These are phyloP conservation scores for Collybia sordida DNA, from an alignment of 768 basidiomycete species.

Conservation along the genomic window DNA sequence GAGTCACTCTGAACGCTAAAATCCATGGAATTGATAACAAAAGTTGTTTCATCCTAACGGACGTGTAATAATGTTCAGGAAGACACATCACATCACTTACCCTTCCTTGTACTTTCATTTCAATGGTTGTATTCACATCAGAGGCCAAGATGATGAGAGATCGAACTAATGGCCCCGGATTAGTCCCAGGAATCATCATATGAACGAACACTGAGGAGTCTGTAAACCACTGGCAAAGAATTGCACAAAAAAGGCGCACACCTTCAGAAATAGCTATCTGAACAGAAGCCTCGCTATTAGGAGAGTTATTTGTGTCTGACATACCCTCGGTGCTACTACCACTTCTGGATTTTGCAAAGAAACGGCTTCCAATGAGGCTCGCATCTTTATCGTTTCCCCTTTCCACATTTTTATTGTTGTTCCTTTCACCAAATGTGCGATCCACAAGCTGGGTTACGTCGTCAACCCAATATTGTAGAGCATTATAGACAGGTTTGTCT, in stretches of 20 bases:
- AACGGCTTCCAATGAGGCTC: conserved; percentile 79
- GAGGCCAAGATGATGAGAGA: conserved; percentile 61
- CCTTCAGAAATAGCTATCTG: conserved; percentile 51
- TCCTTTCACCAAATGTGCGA: conserved; percentile 28
- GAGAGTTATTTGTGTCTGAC: conserved; percentile 30
- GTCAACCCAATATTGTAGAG: conserved; percentile 86
- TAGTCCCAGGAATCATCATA: conserved; percentile 49
- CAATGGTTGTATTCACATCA: conserved; percentile 62
- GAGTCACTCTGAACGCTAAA: conserved; percentile 50
- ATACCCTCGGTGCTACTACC: conserved; percentile 34
- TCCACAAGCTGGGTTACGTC: conserved; percentile 77
- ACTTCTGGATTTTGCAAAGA: conserved; percentile 59
- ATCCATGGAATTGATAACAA: conserved; percentile 66
- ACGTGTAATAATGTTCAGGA: conserved; percentile 1
- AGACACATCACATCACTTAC: conserved; percentile 32
- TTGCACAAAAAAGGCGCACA: conserved; percentile 24
- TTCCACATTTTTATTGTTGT: conserved; percentile 21
- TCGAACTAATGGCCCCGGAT: conserved; percentile 19
- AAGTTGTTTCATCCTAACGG: conserved; percentile 64
- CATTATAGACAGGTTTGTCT: conserved; percentile 68
- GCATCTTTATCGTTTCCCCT: conserved; percentile 48
- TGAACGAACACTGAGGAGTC: conserved; percentile 33
- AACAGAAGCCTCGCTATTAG: conserved; percentile 25
- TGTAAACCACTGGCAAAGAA: background rate
- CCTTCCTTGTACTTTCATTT: conserved; percentile 71